Base-by-base conservation (phyloP, 2,329 filamentous ascomycete genomes). In the Westerdykella aurantiaca region DNA sequence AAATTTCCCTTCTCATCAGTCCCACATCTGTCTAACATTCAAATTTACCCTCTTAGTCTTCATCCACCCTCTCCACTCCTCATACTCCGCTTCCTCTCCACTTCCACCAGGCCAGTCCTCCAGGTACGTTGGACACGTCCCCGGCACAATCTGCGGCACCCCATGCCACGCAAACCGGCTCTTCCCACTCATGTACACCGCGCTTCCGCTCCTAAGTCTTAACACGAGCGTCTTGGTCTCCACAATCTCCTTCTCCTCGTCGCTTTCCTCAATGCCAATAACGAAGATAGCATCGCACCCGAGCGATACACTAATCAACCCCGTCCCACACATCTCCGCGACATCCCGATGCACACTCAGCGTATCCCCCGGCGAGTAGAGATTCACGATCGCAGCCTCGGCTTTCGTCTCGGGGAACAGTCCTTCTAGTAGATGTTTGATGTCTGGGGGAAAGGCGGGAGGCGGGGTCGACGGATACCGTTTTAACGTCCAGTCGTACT, bases 401-500 rank as follows among this genome's bases (percentile, higher is more conserved):
- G 91, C 81, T 41, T 77, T 73, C 12, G 90, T 93, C 10, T 81
- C 75, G 0, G 88, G 86, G 53, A 95, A 97, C 0, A 93, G 67
- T 0, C 69, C 69, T 43, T 81, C 74, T 1, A 96, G 70, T 6
- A 95, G 77, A 1, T 61, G 65, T 4, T 81, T 80, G 39, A 94
- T 76, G 59, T 95, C 88, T 1, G 64, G 34, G 0, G 91, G 90
- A 55, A 96, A 96, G 0, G 70, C 58, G 0, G 88, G 88, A 1
- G 86, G 83, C 3, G 64, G 47, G n/a, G 77, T 74, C 9, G 73
- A 64, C 0, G 90, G 89, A 60, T 97, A 97, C 11, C 80, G 71
- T 53, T 95, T 90, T 44, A 81, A 79, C 0, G 89, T 94, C 93
- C 91, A 97, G 70, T 97, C 87, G 66, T 97, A 97, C 66, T 97